Evolutionary conservation across 768 basidiomycete species (phyloP).

Genomic region (Candolleomyces efflorescens): DNA sequence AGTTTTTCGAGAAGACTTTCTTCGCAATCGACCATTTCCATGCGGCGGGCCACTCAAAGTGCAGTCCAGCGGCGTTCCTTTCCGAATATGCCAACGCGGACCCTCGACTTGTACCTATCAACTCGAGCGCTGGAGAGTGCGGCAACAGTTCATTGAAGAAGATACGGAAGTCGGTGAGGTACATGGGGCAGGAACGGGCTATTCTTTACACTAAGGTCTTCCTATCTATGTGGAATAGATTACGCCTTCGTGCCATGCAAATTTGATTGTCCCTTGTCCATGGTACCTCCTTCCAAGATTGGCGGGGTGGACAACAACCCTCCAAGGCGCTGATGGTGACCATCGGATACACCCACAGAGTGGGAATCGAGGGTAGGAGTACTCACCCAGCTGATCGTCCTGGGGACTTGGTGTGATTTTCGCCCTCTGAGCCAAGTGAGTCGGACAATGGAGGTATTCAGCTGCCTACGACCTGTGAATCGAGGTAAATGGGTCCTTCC

Average conservation of each 20-base stretch:
- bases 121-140: conserved; percentile 29
- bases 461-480: no score
- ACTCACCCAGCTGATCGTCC: no score
- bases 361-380: no score
- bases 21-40: conserved; percentile 33
- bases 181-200: conserved; percentile 24
- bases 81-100: conserved; percentile 21
- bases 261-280: no score
- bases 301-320: no score
- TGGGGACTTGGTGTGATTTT: no score
- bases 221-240: conserved; percentile 17
- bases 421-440: no score
- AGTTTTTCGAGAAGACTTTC: conserved; percentile 26
- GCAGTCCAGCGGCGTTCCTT: conserved; percentile 24
- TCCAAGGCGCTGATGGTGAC: no score
- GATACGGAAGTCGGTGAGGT: conserved; percentile 26
- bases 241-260: neutral
- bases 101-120: conserved; percentile 18
- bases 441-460: no score
- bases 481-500: no score
- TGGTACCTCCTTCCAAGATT: no score
- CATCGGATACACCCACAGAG: no score
- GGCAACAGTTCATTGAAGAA: conserved; percentile 22
- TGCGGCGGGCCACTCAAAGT: conserved; percentile 27
- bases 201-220: conserved; percentile 23